Evolutionary conservation across 768 basidiomycete genomes (phyloP).

Genomic region (Suillus decipiens): DNA sequence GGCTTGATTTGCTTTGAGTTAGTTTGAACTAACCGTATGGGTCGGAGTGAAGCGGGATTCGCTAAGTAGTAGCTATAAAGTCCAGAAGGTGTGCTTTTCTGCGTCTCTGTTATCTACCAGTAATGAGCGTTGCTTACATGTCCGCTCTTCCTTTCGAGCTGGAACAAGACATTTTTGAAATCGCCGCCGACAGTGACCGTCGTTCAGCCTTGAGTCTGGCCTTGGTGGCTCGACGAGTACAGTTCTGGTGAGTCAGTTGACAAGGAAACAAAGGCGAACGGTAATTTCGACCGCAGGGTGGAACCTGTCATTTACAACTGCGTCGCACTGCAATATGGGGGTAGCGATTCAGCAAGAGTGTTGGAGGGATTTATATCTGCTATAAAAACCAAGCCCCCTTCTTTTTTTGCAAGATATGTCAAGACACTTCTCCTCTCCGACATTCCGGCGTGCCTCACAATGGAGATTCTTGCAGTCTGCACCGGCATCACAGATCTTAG

Average conservation of each 20-base stretch:
- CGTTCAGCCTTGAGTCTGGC: neutral
- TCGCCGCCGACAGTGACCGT: neutral
- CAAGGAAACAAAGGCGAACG: neutral
- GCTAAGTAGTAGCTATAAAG: neutral
- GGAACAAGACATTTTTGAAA: conserved; percentile 4
- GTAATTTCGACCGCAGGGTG: neutral
- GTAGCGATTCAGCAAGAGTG: neutral
- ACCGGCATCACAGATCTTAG: neutral
- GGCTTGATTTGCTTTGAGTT: neutral
- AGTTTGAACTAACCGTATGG: neutral
- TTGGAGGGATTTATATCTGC: conserved; percentile 1
- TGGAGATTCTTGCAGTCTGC: neutral
- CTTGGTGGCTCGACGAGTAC: conserved; percentile 1
- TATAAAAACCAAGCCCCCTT: neutral
- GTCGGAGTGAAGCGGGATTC: neutral
- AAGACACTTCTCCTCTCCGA: conserved; percentile 1
- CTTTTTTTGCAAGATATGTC: neutral
- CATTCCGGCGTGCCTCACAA: neutral
- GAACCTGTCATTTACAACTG: neutral
- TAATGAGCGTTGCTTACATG: neutral
- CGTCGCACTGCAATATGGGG: neutral
- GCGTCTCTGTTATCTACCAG: neutral
- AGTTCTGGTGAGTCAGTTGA: neutral
- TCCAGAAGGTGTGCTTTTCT: neutral
- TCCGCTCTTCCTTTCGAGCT: conserved; percentile 4